Evolutionary conservation across 805 yeast genomes (phyloP).

Genomic region (Sporopachydermia lactativora): DNA sequence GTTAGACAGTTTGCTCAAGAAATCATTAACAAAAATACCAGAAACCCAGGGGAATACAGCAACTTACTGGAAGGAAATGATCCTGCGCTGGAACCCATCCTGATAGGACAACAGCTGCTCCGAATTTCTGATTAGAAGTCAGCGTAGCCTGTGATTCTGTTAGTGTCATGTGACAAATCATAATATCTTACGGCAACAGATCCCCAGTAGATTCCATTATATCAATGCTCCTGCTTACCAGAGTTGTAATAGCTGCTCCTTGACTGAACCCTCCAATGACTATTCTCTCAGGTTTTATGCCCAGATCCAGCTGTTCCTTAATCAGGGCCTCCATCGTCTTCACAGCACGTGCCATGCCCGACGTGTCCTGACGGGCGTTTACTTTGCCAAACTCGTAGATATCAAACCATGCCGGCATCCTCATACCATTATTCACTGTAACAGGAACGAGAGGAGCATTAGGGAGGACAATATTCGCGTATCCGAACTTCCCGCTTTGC

Average conservation of each 20-base stretch:
- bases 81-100: slow-evolving; percentile 7
- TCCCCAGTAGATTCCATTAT: too few species aligned
- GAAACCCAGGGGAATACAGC: too few species aligned
- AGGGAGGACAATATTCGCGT: slow-evolving; percentile 72
- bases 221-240: too few species aligned
- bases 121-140: neutral
- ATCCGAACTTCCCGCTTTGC: slow-evolving; percentile 27
- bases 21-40: too few species aligned
- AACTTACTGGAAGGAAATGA: slow-evolving; percentile 1
- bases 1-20: too few species aligned
- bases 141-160: neutral
- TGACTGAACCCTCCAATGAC: slow-evolving; percentile 94
- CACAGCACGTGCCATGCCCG: slow-evolving; percentile 19
- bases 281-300: slow-evolving; percentile 27
- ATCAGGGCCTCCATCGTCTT: neutral
- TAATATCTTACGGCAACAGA: too few species aligned
- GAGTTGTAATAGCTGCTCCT: slow-evolving; percentile 74
- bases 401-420: slow-evolving; percentile 84
- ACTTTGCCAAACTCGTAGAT: slow-evolving; percentile 28
- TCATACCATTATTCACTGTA: slow-evolving; percentile 44
- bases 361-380: slow-evolving; percentile 18
- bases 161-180: too few species aligned
- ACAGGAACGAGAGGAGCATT: slow-evolving; percentile 70
- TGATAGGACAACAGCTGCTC: neutral
- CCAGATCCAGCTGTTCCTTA: neutral